Conservation (phyloP, 202 grass and related monocot species). For the Hordeum pubiflorum region DNA sequence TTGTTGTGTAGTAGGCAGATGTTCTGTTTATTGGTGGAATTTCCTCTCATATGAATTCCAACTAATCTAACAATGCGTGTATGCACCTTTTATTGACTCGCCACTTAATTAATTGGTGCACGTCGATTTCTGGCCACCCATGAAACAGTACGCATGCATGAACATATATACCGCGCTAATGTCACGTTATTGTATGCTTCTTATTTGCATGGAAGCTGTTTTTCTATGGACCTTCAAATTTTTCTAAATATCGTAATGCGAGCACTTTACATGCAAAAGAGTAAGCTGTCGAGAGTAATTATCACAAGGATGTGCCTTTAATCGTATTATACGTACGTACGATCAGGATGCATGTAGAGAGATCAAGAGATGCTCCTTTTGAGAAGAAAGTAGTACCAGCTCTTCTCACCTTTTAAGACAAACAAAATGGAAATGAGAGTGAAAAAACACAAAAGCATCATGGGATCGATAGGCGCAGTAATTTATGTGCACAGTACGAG, state of each 20-base stretch:
- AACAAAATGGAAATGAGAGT: neutral
- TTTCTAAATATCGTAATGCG: neutral
- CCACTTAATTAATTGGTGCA: neutral
- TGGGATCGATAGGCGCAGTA: conserved; percentile 34
- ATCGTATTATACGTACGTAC: neutral
- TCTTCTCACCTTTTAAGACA: conserved; percentile 32
- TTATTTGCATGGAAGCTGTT: neutral
- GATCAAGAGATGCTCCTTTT: conserved; percentile 25
- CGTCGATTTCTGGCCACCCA: neutral
- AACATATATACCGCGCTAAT: neutral
- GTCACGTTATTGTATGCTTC: neutral
- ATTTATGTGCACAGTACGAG: neutral
- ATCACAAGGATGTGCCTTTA: neutral
- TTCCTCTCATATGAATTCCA: neutral
- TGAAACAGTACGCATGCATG: neutral
- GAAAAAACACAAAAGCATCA: conserved; percentile 35
- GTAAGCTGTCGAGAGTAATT: neutral
- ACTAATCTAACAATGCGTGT: neutral
- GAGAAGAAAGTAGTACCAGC: conserved; percentile 28
- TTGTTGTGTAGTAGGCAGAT: too few species aligned
- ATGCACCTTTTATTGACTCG: neutral
- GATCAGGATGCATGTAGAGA: neutral
- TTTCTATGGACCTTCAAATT: neutral
- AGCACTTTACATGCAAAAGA: neutral
- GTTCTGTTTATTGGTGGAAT: too few species aligned